Conservation (phyloP, 148 eudicot genomes). For the Agrostemma githago region DNA sequence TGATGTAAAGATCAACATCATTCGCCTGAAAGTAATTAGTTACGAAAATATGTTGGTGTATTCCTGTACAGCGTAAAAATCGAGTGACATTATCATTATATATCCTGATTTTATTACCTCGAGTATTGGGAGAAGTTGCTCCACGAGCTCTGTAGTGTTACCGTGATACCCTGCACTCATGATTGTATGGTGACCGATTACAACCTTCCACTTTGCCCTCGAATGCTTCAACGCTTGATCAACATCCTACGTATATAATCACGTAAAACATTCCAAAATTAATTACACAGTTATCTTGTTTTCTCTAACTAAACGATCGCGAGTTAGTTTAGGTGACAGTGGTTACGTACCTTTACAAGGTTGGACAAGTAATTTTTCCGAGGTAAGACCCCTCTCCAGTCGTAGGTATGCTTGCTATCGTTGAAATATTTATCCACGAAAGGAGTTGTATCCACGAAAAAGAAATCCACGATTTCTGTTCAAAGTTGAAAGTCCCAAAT, state of each 20-base stretch:
- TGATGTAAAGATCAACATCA: slow-evolving; percentile 65
- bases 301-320: not conserved
- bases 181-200: slow-evolving; percentile 81
- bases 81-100: not conserved
- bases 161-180: slow-evolving; percentile 78
- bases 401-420: slow-evolving; percentile 43
- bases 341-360: slow-evolving; percentile 45
- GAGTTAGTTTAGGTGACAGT: not conserved
- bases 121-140: slow-evolving; percentile 65
- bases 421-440: slow-evolving; percentile 56
- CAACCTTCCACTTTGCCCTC: slow-evolving; percentile 84
- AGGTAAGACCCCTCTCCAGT: slow-evolving; percentile 69
- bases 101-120: slow-evolving; percentile 30
- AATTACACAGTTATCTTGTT: too few species aligned
- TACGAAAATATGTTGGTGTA: not conserved
- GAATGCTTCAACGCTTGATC: slow-evolving; percentile 52
- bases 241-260: slow-evolving; percentile 39
- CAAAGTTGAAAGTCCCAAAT: slow-evolving; percentile 1
- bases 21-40: slow-evolving; percentile 38
- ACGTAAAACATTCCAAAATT: too few species aligned
- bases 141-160: slow-evolving; percentile 58
- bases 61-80: too few species aligned
- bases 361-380: slow-evolving; percentile 34
- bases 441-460: slow-evolving; percentile 80
- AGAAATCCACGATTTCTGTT: slow-evolving; percentile 58